Conservation (phyloP, 352 stramenopile genomes). For the Phytophthora ramorum region DNA sequence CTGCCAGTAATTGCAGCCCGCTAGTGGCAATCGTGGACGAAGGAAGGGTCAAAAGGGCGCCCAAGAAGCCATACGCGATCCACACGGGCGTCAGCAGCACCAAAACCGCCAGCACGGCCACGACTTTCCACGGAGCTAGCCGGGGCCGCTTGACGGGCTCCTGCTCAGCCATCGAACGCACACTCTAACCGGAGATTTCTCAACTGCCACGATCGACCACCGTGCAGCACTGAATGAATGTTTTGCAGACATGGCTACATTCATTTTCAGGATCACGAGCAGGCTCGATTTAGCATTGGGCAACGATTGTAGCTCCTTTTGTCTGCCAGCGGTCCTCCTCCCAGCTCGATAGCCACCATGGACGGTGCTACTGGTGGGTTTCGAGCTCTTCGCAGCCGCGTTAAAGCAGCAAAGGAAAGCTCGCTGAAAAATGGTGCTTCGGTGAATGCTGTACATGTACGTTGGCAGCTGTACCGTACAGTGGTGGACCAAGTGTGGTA, state of each 20-base stretch:
- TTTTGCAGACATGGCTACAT: slow-evolving; percentile 12
- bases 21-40: slow-evolving; percentile 27
- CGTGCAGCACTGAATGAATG: slow-evolving; percentile 5
- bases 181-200: not conserved
- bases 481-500: not conserved
- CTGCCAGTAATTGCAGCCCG: slow-evolving; percentile 32
- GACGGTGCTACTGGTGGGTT: slow-evolving; percentile 44
- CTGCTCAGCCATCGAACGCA: slow-evolving; percentile 7
- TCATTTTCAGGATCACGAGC: not conserved
- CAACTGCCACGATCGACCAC: not conserved
- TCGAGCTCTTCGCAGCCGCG: slow-evolving; percentile 47
- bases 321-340: too few relatives aligned
- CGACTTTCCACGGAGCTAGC: slow-evolving; percentile 30
- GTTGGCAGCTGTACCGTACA: not conserved
- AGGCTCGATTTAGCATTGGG: not conserved
- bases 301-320: too few relatives aligned
- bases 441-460: not conserved
- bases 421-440: not conserved
- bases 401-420: slow-evolving; percentile 37
- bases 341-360: slow-evolving; percentile 4
- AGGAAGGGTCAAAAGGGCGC: slow-evolving; percentile 44
- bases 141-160: slow-evolving; percentile 30
- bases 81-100: slow-evolving; percentile 50
- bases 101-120: slow-evolving; percentile 32
- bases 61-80: slow-evolving; percentile 51